Conservation (phyloP, 106 monocot species). For the Acorus gramineus region DNA sequence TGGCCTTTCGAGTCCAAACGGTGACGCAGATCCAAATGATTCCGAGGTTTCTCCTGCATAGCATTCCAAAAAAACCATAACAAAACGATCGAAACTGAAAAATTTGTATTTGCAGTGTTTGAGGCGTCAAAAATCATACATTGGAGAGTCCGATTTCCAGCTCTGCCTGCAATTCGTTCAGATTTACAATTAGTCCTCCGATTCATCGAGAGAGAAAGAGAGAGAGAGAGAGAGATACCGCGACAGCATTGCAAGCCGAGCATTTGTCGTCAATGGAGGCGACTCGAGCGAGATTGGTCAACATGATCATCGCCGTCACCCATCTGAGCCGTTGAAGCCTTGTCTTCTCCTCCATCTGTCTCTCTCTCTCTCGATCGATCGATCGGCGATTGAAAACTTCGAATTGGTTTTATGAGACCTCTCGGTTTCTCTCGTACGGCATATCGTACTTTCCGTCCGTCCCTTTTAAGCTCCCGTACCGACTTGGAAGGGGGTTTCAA, state of each 20-base stretch:
- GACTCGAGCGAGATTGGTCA: constrained; percentile 4
- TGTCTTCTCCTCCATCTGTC: too few relatives aligned
- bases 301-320: too few relatives aligned
- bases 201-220: neutral
- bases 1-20: constrained; percentile 93
- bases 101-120: neutral
- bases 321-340: too few relatives aligned
- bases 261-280: constrained; percentile 64
- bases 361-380: too few relatives aligned
- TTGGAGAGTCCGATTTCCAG: constrained; percentile 61
- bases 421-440: too few relatives aligned
- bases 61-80: neutral
- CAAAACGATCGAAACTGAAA: neutral
- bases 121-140: constrained; percentile 28
- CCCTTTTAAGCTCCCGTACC: too few relatives aligned
- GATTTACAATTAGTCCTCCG: constrained; percentile 10
- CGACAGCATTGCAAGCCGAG: constrained; percentile 70
- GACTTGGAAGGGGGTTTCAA: too few relatives aligned
- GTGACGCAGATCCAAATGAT: constrained; percentile 91
- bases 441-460: too few relatives aligned
- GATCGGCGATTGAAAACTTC: too few relatives aligned
- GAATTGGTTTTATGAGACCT: too few relatives aligned
- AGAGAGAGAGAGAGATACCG: constrained; percentile 25
- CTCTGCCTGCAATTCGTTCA: constrained; percentile 52
- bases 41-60: constrained; percentile 84